phyloP scores from a whole-genome alignment of 2,329 filamentous ascomycete species.

The Colletotrichum paranaense region DNA sequence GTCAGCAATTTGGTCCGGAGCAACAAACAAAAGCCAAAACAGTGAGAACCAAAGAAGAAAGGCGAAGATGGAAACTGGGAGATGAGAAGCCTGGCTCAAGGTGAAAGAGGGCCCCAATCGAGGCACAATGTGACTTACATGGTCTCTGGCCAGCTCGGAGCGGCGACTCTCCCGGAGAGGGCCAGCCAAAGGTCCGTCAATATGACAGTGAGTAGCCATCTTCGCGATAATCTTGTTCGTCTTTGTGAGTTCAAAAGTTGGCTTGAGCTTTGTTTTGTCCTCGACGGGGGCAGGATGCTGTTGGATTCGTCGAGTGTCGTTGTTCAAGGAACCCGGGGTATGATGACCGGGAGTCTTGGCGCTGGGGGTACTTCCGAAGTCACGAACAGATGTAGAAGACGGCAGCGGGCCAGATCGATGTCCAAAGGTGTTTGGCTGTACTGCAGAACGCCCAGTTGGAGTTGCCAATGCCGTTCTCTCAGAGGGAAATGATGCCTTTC shows the following conservation, averaged over 20 bases:
- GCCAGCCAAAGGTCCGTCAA: slow-evolving; percentile 34
- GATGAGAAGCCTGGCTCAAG: neutral
- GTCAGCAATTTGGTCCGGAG: neutral
- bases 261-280: neutral
- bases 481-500: slow-evolving; percentile 13
- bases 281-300: slow-evolving; percentile 9
- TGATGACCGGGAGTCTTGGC: slow-evolving; percentile 8
- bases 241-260: neutral
- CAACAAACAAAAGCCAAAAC: neutral
- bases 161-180: slow-evolving; percentile 35
- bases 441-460: slow-evolving; percentile 6
- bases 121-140: slow-evolving; percentile 26
- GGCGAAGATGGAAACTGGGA: neutral
- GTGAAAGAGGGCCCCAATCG: neutral
- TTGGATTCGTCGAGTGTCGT: neutral
- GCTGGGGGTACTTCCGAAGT: neutral
- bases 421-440: slow-evolving; percentile 7
- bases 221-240: slow-evolving; percentile 2
- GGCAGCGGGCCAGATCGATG: slow-evolving; percentile 16
- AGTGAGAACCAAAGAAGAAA: neutral
- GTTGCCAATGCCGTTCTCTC: slow-evolving; percentile 10
- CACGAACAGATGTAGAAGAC: neutral
- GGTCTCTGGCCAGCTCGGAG: slow-evolving; percentile 32
- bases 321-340: neutral
- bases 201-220: slow-evolving; percentile 35